Conservation (phyloP, 2,329 filamentous ascomycete species). For the Paracamarosporium sp. region DNA sequence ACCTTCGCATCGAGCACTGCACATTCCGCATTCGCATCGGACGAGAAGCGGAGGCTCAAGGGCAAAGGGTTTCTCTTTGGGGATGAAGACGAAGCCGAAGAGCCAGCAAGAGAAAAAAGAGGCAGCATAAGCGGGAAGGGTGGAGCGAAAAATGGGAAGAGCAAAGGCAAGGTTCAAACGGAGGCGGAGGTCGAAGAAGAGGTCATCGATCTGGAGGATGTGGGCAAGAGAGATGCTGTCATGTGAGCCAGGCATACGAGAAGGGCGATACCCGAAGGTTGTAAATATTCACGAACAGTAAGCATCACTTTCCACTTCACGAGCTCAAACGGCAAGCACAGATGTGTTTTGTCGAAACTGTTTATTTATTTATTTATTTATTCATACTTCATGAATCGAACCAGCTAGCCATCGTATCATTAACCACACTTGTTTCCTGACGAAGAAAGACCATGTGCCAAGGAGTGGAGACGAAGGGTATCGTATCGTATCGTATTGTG, state of each 20-base stretch:
- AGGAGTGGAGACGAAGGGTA: slow-evolving; percentile 15
- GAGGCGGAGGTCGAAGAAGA: slow-evolving; percentile 43
- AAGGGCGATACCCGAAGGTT: background rate
- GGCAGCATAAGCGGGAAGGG: slow-evolving; percentile 28
- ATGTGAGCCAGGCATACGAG: slow-evolving; percentile 16
- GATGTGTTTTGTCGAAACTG: background rate
- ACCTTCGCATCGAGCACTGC: slow-evolving; percentile 43
- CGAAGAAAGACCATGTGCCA: slow-evolving; percentile 3
- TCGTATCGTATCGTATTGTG: background rate
- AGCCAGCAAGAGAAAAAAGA: slow-evolving; percentile 24
- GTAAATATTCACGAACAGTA: background rate
- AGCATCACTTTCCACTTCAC: slow-evolving; percentile 7
- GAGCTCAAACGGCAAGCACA: no score
- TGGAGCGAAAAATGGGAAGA: slow-evolving; percentile 24
- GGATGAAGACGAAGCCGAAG: slow-evolving; percentile 47
- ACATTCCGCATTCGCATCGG: slow-evolving; percentile 42
- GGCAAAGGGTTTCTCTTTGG: slow-evolving; percentile 50
- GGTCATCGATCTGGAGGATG: slow-evolving; percentile 45
- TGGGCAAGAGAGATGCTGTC: slow-evolving; percentile 39
- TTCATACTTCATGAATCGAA: background rate
- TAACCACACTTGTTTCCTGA: background rate
- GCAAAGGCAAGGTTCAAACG: slow-evolving; percentile 24
- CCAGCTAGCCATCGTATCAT: background rate
- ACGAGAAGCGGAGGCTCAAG: slow-evolving; percentile 44
- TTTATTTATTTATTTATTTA: background rate